Conservation (phyloP, 306 rosid species). For the Medicago lupulina region DNA sequence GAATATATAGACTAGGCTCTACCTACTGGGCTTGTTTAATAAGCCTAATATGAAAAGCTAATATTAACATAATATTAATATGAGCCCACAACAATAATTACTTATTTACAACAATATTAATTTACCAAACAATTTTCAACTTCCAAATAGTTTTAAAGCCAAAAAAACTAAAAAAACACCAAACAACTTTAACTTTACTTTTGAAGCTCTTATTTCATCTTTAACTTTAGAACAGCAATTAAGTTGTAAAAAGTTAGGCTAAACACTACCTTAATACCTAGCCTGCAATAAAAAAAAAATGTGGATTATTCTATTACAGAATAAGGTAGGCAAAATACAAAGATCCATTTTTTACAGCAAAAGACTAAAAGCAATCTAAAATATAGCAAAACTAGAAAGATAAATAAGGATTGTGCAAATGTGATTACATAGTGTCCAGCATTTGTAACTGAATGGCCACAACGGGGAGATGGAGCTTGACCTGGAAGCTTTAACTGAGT, state of each 20-base stretch:
- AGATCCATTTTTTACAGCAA: slow-evolving; percentile 28
- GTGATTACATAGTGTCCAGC: slow-evolving; percentile 85
- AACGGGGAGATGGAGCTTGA: slow-evolving; percentile 93
- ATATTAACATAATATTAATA: too few relatives aligned
- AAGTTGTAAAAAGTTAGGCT: background rate
- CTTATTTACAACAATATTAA: background rate
- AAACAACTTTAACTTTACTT: background rate
- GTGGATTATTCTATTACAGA: slow-evolving; percentile 20
- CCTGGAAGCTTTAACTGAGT: slow-evolving; percentile 99
- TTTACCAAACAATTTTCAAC: background rate
- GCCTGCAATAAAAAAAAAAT: slow-evolving; percentile 16
- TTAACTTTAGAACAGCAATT: background rate
- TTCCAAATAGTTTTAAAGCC: background rate
- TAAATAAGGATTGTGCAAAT: slow-evolving; percentile 29
- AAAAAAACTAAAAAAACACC: background rate
- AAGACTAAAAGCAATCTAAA: slow-evolving; percentile 10
- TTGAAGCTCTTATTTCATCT: background rate
- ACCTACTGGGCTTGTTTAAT: background rate
- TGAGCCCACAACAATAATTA: background rate
- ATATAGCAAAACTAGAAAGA: slow-evolving; percentile 30
- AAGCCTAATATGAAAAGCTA: background rate
- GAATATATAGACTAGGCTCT: background rate
- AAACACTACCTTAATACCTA: background rate
- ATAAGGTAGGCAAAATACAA: background rate
- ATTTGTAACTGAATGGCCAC: slow-evolving; percentile 88